phyloP scores from a whole-genome alignment of 2,329 filamentous ascomycete genomes.

The Colletotrichum phormii region DNA sequence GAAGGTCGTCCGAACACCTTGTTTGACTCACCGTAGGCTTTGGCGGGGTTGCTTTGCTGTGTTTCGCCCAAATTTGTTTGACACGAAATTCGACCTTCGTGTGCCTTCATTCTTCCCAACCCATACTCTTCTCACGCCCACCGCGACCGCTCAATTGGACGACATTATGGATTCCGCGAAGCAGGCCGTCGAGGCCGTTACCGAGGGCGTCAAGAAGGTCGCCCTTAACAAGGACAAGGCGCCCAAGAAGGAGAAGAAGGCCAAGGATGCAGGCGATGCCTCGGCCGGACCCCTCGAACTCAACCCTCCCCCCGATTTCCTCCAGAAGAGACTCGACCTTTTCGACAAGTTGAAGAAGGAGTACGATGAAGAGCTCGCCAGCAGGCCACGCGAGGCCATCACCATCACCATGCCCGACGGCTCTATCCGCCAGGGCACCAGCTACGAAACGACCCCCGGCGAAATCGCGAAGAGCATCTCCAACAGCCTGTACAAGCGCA shows the following conservation, averaged over 20 bases:
- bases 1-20: conserved; percentile 27
- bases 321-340: conserved; percentile 84
- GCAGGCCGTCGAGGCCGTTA: conserved; percentile 59
- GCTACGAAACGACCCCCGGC: conserved; percentile 92
- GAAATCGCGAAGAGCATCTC: conserved; percentile 82
- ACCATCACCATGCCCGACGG: conserved; percentile 80
- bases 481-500: conserved; percentile 87
- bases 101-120: neutral
- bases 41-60: conserved; percentile 33
- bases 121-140: conserved; percentile 9
- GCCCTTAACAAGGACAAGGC: conserved; percentile 59
- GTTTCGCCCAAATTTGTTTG: conserved; percentile 30
- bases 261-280: conserved; percentile 48
- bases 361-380: conserved; percentile 80
- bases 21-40: conserved; percentile 35
- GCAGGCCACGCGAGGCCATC: conserved; percentile 79
- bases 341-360: conserved; percentile 91
- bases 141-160: conserved; percentile 20
- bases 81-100: conserved; percentile 1
- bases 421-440: conserved; percentile 77
- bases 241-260: conserved; percentile 66
- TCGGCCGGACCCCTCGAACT: conserved; percentile 59
- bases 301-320: conserved; percentile 75
- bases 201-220: conserved; percentile 71
- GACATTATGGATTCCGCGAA: conserved; percentile 60